These are phyloP conservation scores for Lactarius vividus DNA, from an alignment of 768 basidiomycete genomes.

Conservation along the genomic window DNA sequence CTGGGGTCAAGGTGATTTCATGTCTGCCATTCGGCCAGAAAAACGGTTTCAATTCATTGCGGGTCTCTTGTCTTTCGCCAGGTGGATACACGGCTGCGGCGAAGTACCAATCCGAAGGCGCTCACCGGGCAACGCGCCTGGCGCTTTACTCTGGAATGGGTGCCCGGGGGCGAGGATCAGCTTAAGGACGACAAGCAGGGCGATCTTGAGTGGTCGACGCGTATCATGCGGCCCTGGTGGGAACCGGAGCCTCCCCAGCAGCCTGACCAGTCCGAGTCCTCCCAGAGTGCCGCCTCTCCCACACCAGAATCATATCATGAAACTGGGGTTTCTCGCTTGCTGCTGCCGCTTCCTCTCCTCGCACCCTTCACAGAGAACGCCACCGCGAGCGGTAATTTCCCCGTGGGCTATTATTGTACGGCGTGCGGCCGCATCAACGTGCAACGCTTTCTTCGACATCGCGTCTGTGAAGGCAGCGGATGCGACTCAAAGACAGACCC, in stretches of 20 bases:
- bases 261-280: not conserved
- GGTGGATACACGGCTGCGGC: slow-evolving; percentile 12
- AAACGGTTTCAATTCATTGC: slow-evolving; percentile 6
- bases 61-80: slow-evolving; percentile 12
- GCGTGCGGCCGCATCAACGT: slow-evolving; percentile 25
- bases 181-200: slow-evolving; percentile 16
- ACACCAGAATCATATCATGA: too few relatives aligned
- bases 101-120: not conserved
- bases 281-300: not conserved
- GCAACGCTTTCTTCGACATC: slow-evolving; percentile 26
- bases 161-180: slow-evolving; percentile 24
- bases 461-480: slow-evolving; percentile 7
- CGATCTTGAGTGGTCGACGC: slow-evolving; percentile 6
- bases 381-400: slow-evolving; percentile 21
- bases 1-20: slow-evolving; percentile 19
- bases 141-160: slow-evolving; percentile 25
- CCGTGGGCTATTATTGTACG: slow-evolving; percentile 22
- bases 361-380: slow-evolving; percentile 25
- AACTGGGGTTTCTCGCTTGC: not conserved
- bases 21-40: not conserved
- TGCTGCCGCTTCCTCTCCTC: slow-evolving; percentile 25
- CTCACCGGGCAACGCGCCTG: slow-evolving; percentile 6
- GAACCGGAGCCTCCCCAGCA: slow-evolving; percentile 1
- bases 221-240: slow-evolving; percentile 25
- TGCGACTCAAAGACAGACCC: slow-evolving; percentile 4